Evolutionary conservation across 148 eudicot genomes (phyloP), one percentile per base, ranked within the genome.

Genomic region (Polygonum aviculare): DNA sequence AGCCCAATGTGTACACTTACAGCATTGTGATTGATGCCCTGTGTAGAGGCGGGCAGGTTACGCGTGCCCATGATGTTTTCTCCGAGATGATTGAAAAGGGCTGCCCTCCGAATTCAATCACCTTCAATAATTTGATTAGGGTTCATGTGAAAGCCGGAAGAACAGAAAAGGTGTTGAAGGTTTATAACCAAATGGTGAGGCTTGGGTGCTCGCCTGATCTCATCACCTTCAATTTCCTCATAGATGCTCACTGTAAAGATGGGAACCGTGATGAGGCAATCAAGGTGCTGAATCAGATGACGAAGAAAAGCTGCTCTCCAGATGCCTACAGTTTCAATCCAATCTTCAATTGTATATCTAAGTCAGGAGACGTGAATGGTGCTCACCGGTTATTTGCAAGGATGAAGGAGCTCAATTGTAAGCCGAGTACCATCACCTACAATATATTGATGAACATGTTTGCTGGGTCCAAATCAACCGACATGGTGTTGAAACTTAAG

Each of bases 401-500:
- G 89, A 92, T 94, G 98, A 92, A 86, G 81, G 96, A 89, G 85
- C 50, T 92, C 78, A 86, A 89, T 45, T 88, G 94, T 51, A 62
- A 80, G 81, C 88, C 86, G 22, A 90, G 92, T 75, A 89, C 87
- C 0, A 91, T 90, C 78, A 90, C 98, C 0, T 92, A 89, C 72
- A 94, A 94, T 81, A 80, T 79, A 44, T 44, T 95, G 83, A 85
- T 95, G 96, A 87, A 74, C 80, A 95, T 95, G 97, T 95, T 95
- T 88, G 89, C 80, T 72, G 87, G 77, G 15, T 86, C 96, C 1
- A 92, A 83, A 78, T 92, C 98, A 0, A 87, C 91, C 36, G 98
- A 95, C 75, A 95, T 95, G 97, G 96, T 95, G 75, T 70, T 90
- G 78, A 95, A 92, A 86, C 82, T 95, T n/a, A 92, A 88, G 88